phyloP scores from a whole-genome alignment of 768 basidiomycete genomes.

The Pulveroboletus sp. region DNA sequence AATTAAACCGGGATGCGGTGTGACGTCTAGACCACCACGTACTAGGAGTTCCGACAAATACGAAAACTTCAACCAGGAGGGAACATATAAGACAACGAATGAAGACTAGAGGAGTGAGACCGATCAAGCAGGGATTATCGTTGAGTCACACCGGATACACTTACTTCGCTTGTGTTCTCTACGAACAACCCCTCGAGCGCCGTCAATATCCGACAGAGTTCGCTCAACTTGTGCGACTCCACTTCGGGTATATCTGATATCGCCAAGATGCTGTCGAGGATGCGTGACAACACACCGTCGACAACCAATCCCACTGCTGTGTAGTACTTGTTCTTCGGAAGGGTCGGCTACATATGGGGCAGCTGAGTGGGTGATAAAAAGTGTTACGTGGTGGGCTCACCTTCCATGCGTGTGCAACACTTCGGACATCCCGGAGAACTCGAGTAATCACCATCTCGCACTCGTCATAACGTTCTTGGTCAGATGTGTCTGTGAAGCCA shows the following conservation, averaged over 20 bases:
- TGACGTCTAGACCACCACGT: conserved; percentile 24
- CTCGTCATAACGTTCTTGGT: conserved; percentile 71
- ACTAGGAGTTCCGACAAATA: conserved; percentile 92
- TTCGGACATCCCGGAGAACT: conserved; percentile 59
- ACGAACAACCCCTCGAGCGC: conserved; percentile 79
- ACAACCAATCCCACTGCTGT: conserved; percentile 65
- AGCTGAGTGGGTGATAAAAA: neutral
- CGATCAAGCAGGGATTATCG: neutral
- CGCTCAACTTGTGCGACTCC: conserved; percentile 79
- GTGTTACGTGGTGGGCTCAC: conserved; percentile 37
- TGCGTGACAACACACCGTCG: conserved; percentile 59
- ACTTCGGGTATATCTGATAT: conserved; percentile 83
- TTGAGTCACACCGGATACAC: conserved; percentile 9
- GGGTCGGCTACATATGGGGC: conserved; percentile 44
- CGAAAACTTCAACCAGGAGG: conserved; percentile 91
- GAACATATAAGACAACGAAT: conserved; percentile 79
- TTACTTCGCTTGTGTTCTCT: conserved; percentile 56
- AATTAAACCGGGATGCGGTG: neutral
- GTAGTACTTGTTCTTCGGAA: conserved; percentile 71
- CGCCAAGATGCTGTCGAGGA: conserved; percentile 69
- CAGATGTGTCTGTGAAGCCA: conserved; percentile 64
- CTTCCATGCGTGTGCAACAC: conserved; percentile 64
- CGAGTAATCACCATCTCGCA: conserved; percentile 66
- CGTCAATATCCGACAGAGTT: conserved; percentile 74
- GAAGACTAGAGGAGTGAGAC: conserved; percentile 45